Conservation (phyloP, 2,329 filamentous ascomycete species). For the Spiromastix sp. region DNA sequence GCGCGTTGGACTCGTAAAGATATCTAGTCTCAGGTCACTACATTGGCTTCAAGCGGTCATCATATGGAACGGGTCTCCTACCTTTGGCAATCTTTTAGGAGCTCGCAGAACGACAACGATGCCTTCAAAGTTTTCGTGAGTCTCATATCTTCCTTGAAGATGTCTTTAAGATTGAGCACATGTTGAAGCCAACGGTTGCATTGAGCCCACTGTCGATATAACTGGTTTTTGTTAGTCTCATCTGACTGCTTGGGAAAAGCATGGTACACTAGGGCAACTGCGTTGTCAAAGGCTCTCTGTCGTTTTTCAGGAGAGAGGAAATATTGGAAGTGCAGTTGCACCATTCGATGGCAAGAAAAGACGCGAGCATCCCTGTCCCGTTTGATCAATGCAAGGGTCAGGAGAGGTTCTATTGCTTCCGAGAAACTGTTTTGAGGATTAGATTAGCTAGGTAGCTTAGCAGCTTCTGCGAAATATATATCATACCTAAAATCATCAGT, state of each 20-base stretch:
- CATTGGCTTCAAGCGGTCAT: neutral
- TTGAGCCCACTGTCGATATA: constrained; percentile 3
- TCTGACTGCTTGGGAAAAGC: constrained; percentile 4
- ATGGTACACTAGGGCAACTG: constrained; percentile 1
- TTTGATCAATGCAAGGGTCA: constrained; percentile 1
- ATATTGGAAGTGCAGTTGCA: neutral
- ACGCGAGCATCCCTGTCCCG: neutral
- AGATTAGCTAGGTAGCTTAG: too few relatives aligned
- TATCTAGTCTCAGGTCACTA: constrained; percentile 1
- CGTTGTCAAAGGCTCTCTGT: constrained; percentile 2
- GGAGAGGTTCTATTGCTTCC: neutral
- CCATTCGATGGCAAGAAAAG: constrained; percentile 1
- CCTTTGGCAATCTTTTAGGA: constrained; percentile 4
- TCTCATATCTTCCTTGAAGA: constrained; percentile 4
- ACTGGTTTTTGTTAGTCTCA: neutral
- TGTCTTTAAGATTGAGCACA: constrained; percentile 2
- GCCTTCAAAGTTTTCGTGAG: neutral
- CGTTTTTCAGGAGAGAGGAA: constrained; percentile 1
- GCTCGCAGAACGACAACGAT: constrained; percentile 2
- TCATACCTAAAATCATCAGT: constrained; percentile 1
- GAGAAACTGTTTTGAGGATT: neutral
- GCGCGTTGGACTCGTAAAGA: neutral
- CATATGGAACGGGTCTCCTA: neutral
- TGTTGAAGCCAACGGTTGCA: constrained; percentile 3
- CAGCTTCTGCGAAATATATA: neutral